These are phyloP conservation scores for Paramecium caudatum DNA, from an alignment of 73 alveolate species.

Conservation along the genomic window DNA sequence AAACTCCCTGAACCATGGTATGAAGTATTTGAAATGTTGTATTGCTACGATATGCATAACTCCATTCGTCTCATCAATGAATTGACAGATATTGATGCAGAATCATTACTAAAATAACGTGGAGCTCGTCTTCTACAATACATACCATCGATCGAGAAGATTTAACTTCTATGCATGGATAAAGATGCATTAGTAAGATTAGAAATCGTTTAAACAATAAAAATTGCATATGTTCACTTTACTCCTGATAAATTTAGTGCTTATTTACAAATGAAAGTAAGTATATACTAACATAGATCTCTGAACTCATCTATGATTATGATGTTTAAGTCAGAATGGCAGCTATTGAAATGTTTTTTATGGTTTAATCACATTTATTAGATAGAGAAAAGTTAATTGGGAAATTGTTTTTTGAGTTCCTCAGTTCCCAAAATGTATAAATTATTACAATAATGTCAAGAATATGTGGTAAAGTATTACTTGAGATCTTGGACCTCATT, in stretches of 20 bases:
- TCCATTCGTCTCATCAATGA: constrained; percentile 25
- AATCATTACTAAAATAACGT: background rate
- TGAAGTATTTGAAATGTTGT: constrained; percentile 13
- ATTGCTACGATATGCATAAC: constrained; percentile 14
- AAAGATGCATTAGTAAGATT: constrained; percentile 9
- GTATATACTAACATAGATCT: background rate
- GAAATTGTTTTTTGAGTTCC: constrained; percentile 48
- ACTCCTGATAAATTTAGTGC: background rate
- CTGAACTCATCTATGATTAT: constrained; percentile 56
- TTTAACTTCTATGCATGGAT: constrained; percentile 34
- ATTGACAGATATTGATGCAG: constrained; percentile 23
- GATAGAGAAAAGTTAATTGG: constrained; percentile 35
- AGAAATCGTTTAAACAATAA: constrained; percentile 34
- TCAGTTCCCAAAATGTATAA: background rate
- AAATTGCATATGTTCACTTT: background rate
- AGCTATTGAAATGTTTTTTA: constrained; percentile 66
- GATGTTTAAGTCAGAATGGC: constrained; percentile 60
- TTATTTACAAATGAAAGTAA: constrained; percentile 42
- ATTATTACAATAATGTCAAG: constrained; percentile 54
- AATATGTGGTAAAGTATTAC: constrained; percentile 60
- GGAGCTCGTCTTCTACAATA: constrained; percentile 36
- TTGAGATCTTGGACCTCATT: constrained; percentile 32
- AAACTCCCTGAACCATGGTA: constrained; percentile 23
- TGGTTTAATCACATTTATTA: constrained; percentile 38
- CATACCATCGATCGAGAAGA: constrained; percentile 15